Evolutionary conservation across 495 filamentous ascomycete species (phyloP), one percentile per base, ranked within the genome.

Genomic region (Bryoglossum gracile): DNA sequence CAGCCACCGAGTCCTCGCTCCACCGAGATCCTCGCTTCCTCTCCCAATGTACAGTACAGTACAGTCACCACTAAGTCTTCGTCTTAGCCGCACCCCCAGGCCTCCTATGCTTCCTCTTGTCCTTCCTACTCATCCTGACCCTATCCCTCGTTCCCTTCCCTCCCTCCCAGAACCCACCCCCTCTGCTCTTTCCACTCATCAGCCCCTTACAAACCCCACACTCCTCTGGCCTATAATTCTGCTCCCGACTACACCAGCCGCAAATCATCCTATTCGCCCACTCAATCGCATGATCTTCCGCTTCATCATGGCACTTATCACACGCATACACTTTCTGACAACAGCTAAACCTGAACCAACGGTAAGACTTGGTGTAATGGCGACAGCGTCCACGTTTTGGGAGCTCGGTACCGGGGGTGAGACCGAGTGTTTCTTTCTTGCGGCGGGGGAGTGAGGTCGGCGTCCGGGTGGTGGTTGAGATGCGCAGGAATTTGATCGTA

Each of bases 211-310:
- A 95, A 41, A 89, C 78, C 0, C 69, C 75, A 56, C 89, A 95
- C 41, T 84, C 83, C 57, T 94, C 87, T 0, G 84, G 82, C 30
- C 80, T 67, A 62, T 86, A 95, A 47, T 83, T 83, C 72, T 92
- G 86, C 68, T 95, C 89, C 42, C 89, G 67, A 11, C 81, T 86
- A 60, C 86, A 91, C 62, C 73, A 85, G 18, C 86, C 86, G 63
- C 88, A 95, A 18, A 95, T 79, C 89, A 95, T 95, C 33, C 87
- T 68, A 54, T 87, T 86, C 2, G 88, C 89, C 68, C 89, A 85
- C 66, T 94, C 89, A 48, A 85, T 82, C 0, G 74, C 71, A 62
- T 95, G 89, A 30, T 83, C 81, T 49, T 77, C 77, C 10, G 63
- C 73, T 11, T 66, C 75, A 57, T 95, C 87, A 55, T 95, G 89